Evolutionary conservation across 192 early-diverging fungal genomes (phyloP).

Genomic region (Coemansia sp.): DNA sequence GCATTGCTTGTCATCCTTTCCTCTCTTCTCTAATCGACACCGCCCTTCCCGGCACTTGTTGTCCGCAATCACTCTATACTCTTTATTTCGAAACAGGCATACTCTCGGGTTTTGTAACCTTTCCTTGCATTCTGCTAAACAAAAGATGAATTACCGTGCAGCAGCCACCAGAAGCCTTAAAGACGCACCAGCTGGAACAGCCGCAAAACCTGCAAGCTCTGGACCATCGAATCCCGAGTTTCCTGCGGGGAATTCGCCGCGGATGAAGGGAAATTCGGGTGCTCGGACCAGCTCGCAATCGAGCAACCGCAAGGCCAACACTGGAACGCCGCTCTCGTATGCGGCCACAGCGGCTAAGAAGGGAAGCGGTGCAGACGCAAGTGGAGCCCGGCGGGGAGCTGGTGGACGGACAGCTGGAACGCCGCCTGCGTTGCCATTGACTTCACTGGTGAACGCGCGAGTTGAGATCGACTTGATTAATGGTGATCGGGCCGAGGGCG

Average conservation of each 20-base stretch:
- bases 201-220: conserved; percentile 7
- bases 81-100: background rate
- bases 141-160: conserved; percentile 50
- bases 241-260: conserved; percentile 22
- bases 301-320: background rate
- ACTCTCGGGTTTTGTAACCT: background rate
- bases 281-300: conserved; percentile 2
- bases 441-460: conserved; percentile 27
- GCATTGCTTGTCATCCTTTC: background rate
- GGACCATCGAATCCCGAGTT: conserved; percentile 12
- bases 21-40: background rate
- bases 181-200: conserved; percentile 11
- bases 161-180: conserved; percentile 48
- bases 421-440: conserved; percentile 17
- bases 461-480: conserved; percentile 31
- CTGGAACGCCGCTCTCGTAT: conserved; percentile 28
- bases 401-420: conserved; percentile 8
- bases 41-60: background rate
- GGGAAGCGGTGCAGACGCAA: background rate
- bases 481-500: conserved; percentile 26
- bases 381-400: conserved; percentile 7
- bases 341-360: conserved; percentile 46
- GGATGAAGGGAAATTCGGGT: conserved; percentile 36
- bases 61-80: background rate
- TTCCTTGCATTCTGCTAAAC: background rate